Conservation (phyloP, 202 grass and related monocot species). For the Eragrostis tef region DNA sequence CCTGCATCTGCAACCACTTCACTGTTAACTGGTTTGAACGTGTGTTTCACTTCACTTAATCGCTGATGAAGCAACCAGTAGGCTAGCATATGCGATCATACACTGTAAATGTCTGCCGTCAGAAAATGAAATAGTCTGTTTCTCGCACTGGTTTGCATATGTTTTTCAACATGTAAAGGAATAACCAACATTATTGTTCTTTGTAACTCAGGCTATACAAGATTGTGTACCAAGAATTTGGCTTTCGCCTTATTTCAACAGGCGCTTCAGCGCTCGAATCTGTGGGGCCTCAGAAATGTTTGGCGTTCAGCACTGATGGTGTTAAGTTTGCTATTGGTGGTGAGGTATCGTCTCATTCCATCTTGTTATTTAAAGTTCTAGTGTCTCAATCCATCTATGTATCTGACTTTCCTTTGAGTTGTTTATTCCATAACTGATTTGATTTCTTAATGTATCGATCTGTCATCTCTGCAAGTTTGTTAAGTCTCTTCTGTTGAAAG, state of each 20-base stretch:
- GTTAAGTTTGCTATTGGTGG: slow-evolving; percentile 82
- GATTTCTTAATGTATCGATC: neutral
- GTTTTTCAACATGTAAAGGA: neutral
- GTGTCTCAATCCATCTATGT: neutral
- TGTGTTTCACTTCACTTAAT: neutral
- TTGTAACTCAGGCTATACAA: slow-evolving; percentile 61
- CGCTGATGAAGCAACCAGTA: neutral
- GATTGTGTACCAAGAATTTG: slow-evolving; percentile 60
- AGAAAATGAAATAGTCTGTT: neutral
- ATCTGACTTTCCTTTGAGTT: neutral
- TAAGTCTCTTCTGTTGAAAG: neutral
- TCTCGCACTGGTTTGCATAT: neutral
- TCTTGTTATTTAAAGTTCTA: neutral
- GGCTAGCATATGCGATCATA: neutral
- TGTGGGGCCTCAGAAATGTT: slow-evolving; percentile 77
- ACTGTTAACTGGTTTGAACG: neutral
- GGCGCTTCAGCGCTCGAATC: slow-evolving; percentile 63
- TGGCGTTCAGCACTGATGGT: slow-evolving; percentile 92
- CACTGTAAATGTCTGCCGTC: slow-evolving; percentile 4
- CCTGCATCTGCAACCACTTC: neutral
- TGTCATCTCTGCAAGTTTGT: neutral
- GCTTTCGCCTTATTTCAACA: slow-evolving; percentile 51
- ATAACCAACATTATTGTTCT: neutral
- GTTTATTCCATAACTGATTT: neutral
- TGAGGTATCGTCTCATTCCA: slow-evolving; percentile 49